Conservation (phyloP, 2,329 filamentous ascomycete genomes). For the Sporothrix dimorphospora region DNA sequence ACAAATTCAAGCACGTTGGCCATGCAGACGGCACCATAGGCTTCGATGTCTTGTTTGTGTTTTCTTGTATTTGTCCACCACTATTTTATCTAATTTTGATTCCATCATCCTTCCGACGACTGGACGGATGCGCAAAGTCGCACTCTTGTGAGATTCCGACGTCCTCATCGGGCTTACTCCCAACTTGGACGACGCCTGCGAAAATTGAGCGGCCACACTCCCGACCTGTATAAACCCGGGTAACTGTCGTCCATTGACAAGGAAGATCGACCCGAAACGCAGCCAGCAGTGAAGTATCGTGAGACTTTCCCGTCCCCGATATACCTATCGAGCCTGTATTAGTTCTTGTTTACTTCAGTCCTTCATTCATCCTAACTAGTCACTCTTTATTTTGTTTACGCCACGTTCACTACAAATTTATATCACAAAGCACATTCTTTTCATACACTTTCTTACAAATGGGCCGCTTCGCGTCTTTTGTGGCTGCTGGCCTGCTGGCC, state of each 20-base stretch:
- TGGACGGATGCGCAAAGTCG: background rate
- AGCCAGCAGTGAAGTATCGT: background rate
- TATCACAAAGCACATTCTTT: no score
- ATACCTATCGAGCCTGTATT: background rate
- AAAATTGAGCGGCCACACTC: background rate
- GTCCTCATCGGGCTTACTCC: background rate
- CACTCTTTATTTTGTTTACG: background rate
- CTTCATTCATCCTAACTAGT: background rate
- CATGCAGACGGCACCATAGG: background rate
- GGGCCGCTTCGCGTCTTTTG: background rate
- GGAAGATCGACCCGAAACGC: background rate
- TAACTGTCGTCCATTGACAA: background rate
- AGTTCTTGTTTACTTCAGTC: background rate
- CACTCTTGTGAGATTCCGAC: background rate
- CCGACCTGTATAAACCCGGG: background rate
- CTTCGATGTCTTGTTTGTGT: background rate
- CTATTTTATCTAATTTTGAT: background rate
- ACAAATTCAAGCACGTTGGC: background rate
- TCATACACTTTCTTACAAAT: background rate
- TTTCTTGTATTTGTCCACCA: background rate
- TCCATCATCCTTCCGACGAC: background rate
- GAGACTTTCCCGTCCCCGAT: background rate
- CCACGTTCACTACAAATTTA: no score
- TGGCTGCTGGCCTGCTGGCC: background rate
- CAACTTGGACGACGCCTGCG: background rate